Base-by-base conservation (phyloP, 306 rosid genomes). In the Dryas alaskensis region DNA sequence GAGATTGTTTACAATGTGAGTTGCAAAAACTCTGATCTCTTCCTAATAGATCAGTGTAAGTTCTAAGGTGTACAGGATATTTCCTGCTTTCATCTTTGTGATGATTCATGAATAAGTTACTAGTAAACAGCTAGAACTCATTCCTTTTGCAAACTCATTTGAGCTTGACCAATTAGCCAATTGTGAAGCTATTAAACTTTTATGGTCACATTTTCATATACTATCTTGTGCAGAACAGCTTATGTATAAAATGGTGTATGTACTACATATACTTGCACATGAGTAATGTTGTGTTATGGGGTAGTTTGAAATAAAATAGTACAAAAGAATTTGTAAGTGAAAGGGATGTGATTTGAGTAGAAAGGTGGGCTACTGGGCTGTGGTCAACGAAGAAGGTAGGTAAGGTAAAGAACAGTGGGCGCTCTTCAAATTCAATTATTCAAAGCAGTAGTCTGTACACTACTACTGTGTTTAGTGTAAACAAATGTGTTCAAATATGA, bases 401-500 rank as follows among this genome's bases (percentile, higher is more conserved):
- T 44, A 7, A 72, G 47, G 55, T 58, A 72, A 55, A 71, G 45
- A 13, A 45, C 7, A 45, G 75, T 4, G 55, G 67, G 66, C 66
- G 75, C 66, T 44, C 14, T 2, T 42, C 68, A 14, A 31, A 31
- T 60, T 12, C 42, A 37, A 62, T 62, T 46, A 51, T 31, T 49
- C 37, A 13, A 50, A 27, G 60, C 14, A 22, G 52, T 6, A 0
- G 5, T 4, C 51, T 55, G 42, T 4, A 52, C 17, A 44, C 66
- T 2, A 31, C 37, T 31, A 31, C n/a, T 22, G 7, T 31, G 7
- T 48, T 58, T 63, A 5, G 50, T 14, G 54, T 68, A 39, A 51
- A 69, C 60, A 69, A 67, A 37, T 64, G 51, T 8, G 37, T 64
- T 14, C 68, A 64, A 64, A 40, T 42, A 12, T 51, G 73, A 51